phyloP scores from a whole-genome alignment of 495 filamentous ascomycete genomes.

The Bombardia bombarda region DNA sequence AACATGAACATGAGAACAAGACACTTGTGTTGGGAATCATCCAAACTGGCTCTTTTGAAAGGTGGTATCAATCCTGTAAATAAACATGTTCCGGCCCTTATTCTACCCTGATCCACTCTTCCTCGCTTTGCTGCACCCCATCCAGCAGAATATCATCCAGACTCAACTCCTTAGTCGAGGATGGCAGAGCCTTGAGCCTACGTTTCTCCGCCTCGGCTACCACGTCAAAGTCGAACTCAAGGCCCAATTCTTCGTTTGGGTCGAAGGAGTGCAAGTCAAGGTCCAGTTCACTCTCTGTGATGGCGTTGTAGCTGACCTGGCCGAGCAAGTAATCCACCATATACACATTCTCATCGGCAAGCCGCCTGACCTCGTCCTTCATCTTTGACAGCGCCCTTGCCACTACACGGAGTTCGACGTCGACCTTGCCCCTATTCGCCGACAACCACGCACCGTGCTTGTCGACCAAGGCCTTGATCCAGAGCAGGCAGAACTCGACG shows the following conservation, averaged over 20 bases:
- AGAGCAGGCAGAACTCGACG: constrained; percentile 86
- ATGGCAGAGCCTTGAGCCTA: constrained; percentile 16
- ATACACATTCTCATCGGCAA: constrained; percentile 83
- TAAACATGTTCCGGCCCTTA: constrained; percentile 17
- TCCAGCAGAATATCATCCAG: constrained; percentile 26
- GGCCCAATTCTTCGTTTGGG: too few relatives aligned
- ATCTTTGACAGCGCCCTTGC: constrained; percentile 70
- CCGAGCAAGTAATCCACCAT: constrained; percentile 70
- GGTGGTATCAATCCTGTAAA: background rate
- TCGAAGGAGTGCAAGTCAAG: too few relatives aligned
- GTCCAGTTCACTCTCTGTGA: too few relatives aligned
- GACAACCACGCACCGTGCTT: constrained; percentile 76
- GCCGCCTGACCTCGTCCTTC: constrained; percentile 58
- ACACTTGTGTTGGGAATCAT: too few relatives aligned
- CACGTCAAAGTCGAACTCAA: too few relatives aligned
- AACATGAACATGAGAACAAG: too few relatives aligned
- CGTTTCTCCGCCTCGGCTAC: constrained; percentile 8
- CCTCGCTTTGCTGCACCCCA: constrained; percentile 29
- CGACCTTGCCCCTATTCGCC: constrained; percentile 65
- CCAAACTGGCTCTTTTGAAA: too few relatives aligned
- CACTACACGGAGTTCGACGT: constrained; percentile 72
- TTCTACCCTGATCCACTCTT: constrained; percentile 49
- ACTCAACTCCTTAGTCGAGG: constrained; percentile 12
- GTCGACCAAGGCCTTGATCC: constrained; percentile 80
- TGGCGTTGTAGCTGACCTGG: constrained; percentile 19